Evolutionary conservation across 2,329 filamentous ascomycete species (phyloP), one percentile per base, ranked within the genome.

Genomic region (Epichloe coenophiala): DNA sequence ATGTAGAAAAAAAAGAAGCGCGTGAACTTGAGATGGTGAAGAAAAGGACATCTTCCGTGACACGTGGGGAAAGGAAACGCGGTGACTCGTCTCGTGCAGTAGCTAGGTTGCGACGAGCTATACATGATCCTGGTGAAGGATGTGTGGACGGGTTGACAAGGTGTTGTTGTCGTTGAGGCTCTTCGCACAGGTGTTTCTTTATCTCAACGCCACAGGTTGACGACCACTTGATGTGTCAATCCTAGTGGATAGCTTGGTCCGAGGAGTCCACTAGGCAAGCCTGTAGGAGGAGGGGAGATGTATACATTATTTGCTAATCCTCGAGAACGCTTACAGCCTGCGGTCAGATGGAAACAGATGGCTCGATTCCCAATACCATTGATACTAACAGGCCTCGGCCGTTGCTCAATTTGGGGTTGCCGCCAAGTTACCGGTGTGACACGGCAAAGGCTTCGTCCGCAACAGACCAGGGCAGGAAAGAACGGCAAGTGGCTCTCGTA

Each of bases 1-100:
- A n/a, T n/a, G 11, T n/a, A 45, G 21, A 9, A 40, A 31, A 48
- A 39, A 48, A 51, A 50, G 51, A 31, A 54, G 43, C 53, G 47
- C 50, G 50, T 53, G 50, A 54, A 52, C 51, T 50, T 42, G 50
- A 43, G 23, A 40, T 35, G n/a, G 46, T 17, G 23, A 43, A 4
- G 40, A 36, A n/a, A 15, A 6, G 23, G 27, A 21, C 3, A 31
- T 2, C 5, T 31, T n/a, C 15, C 17, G n/a, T 12, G 21, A 43
- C 13, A 38, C 8, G 19, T 19, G 61, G 59, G 12, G 31, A n/a
- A 40, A 36, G 37, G 5, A 21, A 19, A 9, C 2, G n/a, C 27
- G 45, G n/a, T 36, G 42, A 46, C 42, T 41, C 17, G 41, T 49
- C 42, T 23, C 31, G 12, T 45, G 45, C 40, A 48, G 50, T n/a